Base-by-base conservation (phyloP, 805 yeast species). In the Sungouiella thailandica region DNA sequence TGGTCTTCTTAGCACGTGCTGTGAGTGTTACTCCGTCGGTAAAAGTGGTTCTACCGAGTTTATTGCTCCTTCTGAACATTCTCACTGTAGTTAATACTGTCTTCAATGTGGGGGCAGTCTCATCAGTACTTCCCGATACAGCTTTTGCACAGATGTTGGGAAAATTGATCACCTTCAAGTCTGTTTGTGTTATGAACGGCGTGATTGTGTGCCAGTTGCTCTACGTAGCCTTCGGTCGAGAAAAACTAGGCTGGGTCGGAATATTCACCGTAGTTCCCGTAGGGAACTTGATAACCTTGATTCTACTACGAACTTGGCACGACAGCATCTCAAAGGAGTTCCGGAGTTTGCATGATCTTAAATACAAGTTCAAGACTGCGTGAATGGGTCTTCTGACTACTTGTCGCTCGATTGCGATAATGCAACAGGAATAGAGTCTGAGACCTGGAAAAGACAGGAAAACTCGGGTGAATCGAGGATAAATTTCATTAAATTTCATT, bases 311-410 rank as follows among this genome's bases (percentile, higher is more conserved):
- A 19, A 33, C 41, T 24, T 47, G 52, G 47, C 43, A 41, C 28
- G 15, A 18, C 2, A 37, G 34, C 14, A 30, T 38, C n/a, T 22
- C 34, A 12, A 23, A 20, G 3, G 47, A 47, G 4, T 41, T 53
- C 11, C 26, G 27, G 7, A 39, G 30, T 7, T 43, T 53, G 24
- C 37, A 39, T 27, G 37, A 33, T 9, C 32, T 50, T 25, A 39
- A 40, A 33, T 53, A 53, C 31, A 52, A 53, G 39, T 53, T 34
- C 41, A 53, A 53, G 34, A 43, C 37, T 19, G 55, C 47, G 3
- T 52, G 29, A 29, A 17, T n/a, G n/a, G n/a, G n/a, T n/a, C n/a
- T n/a, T n/a, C n/a, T n/a, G n/a, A n/a, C n/a, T n/a, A n/a, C n/a
- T n/a, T n/a, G n/a, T n/a, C n/a, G n/a, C n/a, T n/a, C n/a, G n/a